Base-by-base conservation (phyloP, 371 early-diverging fungal species). In the Apophysomyces ossiformis region DNA sequence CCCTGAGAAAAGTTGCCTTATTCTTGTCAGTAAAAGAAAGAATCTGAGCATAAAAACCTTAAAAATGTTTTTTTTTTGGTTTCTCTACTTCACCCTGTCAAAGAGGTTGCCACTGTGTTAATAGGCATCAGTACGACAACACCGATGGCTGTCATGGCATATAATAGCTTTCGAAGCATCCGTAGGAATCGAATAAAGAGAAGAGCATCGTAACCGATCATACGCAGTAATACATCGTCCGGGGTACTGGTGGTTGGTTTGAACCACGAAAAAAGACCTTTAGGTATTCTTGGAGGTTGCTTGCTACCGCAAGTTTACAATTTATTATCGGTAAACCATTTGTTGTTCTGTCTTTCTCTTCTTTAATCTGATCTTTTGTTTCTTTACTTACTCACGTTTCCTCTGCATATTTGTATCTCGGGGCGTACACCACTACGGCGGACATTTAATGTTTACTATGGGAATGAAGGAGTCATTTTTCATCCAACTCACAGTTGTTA, bases 201-300 rank as follows among this genome's bases (percentile, higher is more conserved):
- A 26, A 92, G 89, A 16, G 92, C 90, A 65, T 95, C 94, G 44
- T 90, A 75, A 36, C 92, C 94, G 8, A 93, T 87, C 62, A 86
- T 88, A 21, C 80, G 75, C n/a, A 92, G 75, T 3, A 90, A 69
- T 9, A 81, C 82, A 57, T 74, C 67, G 37, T 92, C 91, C 44
- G 87, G 79, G n/a, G 86, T 78, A 11, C 73, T 73, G 69, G 87
- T 73, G 43, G 92, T 77, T 5, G 89, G 85, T 5, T 71, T 68
- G 46, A 89, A 74, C 93, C 94, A 94, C 12, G 87, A 81, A 57
- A 90, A 86, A 15, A 87, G 78, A 5, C 84, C 85, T 41, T 66
- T 63, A 0, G 70, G 70, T 46, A 93, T 81, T 11, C 83, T 80
- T 38, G 89, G 90, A 12, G 95, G 91, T 35, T 85, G 82, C 59